phyloP scores from a whole-genome alignment of 2,329 filamentous ascomycete genomes.

The Penicillium sp. region DNA sequence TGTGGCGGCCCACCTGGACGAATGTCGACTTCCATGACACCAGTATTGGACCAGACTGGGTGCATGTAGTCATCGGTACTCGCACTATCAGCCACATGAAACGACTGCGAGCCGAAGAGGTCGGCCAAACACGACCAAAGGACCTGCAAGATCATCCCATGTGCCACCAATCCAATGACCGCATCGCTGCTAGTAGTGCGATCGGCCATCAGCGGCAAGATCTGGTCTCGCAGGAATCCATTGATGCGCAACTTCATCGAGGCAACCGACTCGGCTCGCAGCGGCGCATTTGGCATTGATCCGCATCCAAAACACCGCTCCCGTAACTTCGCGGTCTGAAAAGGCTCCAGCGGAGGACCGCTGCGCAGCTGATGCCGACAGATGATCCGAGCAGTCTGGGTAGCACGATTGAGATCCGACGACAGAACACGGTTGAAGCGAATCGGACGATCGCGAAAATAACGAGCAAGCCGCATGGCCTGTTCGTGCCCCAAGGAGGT shows the following conservation, averaged over 20 bases:
- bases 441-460: constrained; percentile 64
- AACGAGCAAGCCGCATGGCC: constrained; percentile 65
- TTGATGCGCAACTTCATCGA: constrained; percentile 65
- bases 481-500: constrained; percentile 80
- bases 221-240: constrained; percentile 62
- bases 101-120: constrained; percentile 50
- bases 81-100: constrained; percentile 44
- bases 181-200: constrained; percentile 28
- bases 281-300: not conserved
- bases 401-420: constrained; percentile 73
- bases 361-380: constrained; percentile 11
- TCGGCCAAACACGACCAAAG: constrained; percentile 64
- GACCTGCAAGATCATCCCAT: constrained; percentile 73
- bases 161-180: constrained; percentile 68
- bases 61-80: constrained; percentile 42
- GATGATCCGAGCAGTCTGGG: constrained; percentile 41
- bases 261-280: constrained; percentile 54
- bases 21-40: constrained; percentile 54
- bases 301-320: constrained; percentile 38
- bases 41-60: constrained; percentile 65
- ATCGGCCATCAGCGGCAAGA: constrained; percentile 56
- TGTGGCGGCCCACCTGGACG: constrained; percentile 5
- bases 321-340: constrained; percentile 25
- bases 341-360: constrained; percentile 4
- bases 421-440: constrained; percentile 69